Evolutionary conservation across 1,139 yeast genomes (phyloP).

Genomic region (Candida labiduridarum): DNA sequence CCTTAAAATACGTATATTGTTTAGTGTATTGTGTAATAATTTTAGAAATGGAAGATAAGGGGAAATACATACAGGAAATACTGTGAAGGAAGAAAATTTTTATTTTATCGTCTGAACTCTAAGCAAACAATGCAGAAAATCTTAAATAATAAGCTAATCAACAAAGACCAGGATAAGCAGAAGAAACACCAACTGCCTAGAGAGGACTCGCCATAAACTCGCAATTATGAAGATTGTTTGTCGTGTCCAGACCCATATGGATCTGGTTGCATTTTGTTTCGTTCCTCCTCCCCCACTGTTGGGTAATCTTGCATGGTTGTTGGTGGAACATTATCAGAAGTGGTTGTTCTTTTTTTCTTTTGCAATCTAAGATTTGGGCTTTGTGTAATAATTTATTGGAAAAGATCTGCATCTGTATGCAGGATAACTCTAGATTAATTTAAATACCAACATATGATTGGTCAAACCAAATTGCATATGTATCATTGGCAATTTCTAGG

Average conservation of each 20-base stretch:
- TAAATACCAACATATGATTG: background rate
- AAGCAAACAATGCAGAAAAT: background rate
- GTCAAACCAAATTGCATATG: background rate
- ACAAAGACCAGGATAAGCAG: too few relatives aligned
- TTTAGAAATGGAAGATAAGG: background rate
- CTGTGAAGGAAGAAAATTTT: too few relatives aligned
- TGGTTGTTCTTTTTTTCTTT: background rate
- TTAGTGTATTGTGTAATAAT: background rate
- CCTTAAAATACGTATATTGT: background rate
- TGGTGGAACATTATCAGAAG: too few relatives aligned
- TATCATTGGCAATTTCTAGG: background rate
- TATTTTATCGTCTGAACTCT: too few relatives aligned
- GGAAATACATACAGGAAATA: background rate
- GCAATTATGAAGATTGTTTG: too few relatives aligned
- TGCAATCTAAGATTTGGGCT: slow-evolving; percentile 1
- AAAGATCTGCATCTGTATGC: background rate
- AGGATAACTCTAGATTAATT: background rate
- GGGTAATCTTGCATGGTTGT: background rate
- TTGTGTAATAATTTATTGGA: background rate
- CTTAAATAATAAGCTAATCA: background rate
- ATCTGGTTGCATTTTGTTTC: too few relatives aligned
- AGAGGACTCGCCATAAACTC: too few relatives aligned
- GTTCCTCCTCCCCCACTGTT: background rate
- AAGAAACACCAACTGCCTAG: too few relatives aligned
- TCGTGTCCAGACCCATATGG: too few relatives aligned